phyloP scores from a whole-genome alignment of 495 filamentous ascomycete species.

The Neurospora sp. region DNA sequence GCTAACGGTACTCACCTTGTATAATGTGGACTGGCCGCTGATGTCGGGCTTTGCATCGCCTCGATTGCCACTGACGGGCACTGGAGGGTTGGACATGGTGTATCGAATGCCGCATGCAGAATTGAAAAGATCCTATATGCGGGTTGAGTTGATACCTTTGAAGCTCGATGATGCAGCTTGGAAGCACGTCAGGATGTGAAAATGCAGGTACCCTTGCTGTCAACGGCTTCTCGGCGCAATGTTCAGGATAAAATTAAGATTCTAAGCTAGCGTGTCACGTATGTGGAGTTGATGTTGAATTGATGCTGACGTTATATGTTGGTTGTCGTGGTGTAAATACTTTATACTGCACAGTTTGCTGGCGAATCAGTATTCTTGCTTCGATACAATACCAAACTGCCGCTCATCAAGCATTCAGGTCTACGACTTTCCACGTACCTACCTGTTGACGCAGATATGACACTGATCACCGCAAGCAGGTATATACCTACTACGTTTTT shows the following conservation, averaged over 20 bases:
- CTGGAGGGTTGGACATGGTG: conserved; percentile 7
- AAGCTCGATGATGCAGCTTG: not conserved
- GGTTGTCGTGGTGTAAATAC: not conserved
- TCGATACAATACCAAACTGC: not conserved
- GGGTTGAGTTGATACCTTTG: not conserved
- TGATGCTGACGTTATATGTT: not conserved
- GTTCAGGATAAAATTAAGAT: not conserved
- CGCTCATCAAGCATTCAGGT: not conserved
- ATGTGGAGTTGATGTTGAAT: not conserved
- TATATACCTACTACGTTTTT: not conserved
- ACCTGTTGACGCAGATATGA: not conserved
- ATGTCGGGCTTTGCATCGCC: conserved; percentile 9
- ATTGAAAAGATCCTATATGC: not conserved
- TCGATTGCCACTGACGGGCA: conserved; percentile 13
- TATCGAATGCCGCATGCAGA: not conserved
- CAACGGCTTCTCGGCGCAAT: not conserved
- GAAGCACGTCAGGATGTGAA: not conserved
- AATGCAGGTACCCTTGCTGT: not conserved
- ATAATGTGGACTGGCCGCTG: conserved; percentile 19
- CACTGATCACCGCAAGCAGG: not conserved
- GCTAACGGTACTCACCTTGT: conserved; percentile 21
- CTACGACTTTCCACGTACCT: not conserved
- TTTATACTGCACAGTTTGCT: not conserved
- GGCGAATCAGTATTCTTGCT: not conserved
- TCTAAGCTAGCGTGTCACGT: not conserved